A percentile compares a stretch with the other conserved stretches of the same genome.
Conservation (phyloP, 78 protist genomes). For the Dictyostelium intermedium region DNA sequence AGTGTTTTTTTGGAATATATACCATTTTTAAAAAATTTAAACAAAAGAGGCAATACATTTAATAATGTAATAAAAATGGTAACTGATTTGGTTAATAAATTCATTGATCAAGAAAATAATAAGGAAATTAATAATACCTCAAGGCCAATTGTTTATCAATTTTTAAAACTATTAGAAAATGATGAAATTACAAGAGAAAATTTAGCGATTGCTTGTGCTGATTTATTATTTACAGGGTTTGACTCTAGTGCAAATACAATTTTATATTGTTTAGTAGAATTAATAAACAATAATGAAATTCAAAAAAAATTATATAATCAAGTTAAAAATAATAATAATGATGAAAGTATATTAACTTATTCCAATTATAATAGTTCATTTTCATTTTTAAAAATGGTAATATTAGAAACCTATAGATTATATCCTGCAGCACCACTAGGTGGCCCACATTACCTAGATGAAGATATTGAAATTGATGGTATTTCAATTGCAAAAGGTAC, state of each 20-base stretch:
- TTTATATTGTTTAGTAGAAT: not conserved
- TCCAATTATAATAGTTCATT: not conserved
- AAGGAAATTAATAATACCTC: too few species aligned
- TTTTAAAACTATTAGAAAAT: too few species aligned
- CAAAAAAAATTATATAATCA: constrained; percentile 14
- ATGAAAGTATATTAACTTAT: not conserved
- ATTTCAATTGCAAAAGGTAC: constrained; percentile 24
- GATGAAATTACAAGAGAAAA: too few species aligned
- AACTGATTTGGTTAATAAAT: too few species aligned
- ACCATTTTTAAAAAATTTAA: too few species aligned
- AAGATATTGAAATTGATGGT: not conserved
- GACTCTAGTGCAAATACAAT: not conserved
- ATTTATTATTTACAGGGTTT: not conserved
- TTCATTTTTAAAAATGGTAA: not conserved
- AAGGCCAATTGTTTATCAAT: too few species aligned
- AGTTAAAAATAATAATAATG: not conserved
- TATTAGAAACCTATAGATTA: constrained; percentile 11
- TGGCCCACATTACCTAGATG: not conserved
- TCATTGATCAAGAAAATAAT: too few species aligned
- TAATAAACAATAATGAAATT: constrained; percentile 24
- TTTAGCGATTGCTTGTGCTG: not conserved
- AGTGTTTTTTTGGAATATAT: too few species aligned
- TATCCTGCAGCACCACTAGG: constrained; percentile 14
- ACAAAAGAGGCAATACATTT: too few species aligned
- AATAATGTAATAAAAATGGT: too few species aligned